Base-by-base conservation (phyloP, 2,329 filamentous ascomycete genomes). In the Clonostachys byssicola region DNA sequence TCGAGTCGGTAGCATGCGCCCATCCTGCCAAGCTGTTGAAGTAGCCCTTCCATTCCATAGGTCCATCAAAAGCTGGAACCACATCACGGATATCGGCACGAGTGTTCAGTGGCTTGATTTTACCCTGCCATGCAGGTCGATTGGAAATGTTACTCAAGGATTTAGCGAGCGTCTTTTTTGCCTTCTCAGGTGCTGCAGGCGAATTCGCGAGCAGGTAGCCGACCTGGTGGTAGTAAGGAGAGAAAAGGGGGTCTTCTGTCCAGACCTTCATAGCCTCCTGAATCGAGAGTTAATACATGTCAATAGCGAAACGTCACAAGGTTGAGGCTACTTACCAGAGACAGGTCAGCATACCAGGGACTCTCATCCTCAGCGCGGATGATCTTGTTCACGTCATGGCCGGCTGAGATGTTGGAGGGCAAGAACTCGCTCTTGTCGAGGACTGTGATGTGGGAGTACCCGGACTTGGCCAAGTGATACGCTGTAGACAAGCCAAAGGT, bases 381-480 rank as follows among this genome's bases (percentile, higher is more conserved):
- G 48, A 83, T 82, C 62, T 83, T 83, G 58, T 82, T 83, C 43
- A 83, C 56, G 54, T 83, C 78, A 49, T 78, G 77, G 34, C 71
- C 78, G 1, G 77, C 80, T 0, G 79, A 80, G 54, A 61, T 43
- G 2, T 39, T 18, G 1, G 52, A 50, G 3, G 52, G 47, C 4
- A 49, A 34, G 17, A 38, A 40, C 14, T 20, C 16, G 33, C 35
- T 36, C 42, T 62, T 61, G 17, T 80, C 75, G 13, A 74, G 66
- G 8, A 79, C 68, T 5, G 72, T 73, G 43, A 78, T 66, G 47
- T 74, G 60, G 0, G 56, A 68, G 50, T 72, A 75, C 1, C 73
- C 74, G 1, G 65, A 57, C 7, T 62, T 56, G n/a, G 62, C 56
- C 5, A 78, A 65, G 44, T 75, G 72, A 17, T 71, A 58, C 9